Base-by-base conservation (phyloP, 257 asterid genomes). In the Forsythia suspensa region DNA sequence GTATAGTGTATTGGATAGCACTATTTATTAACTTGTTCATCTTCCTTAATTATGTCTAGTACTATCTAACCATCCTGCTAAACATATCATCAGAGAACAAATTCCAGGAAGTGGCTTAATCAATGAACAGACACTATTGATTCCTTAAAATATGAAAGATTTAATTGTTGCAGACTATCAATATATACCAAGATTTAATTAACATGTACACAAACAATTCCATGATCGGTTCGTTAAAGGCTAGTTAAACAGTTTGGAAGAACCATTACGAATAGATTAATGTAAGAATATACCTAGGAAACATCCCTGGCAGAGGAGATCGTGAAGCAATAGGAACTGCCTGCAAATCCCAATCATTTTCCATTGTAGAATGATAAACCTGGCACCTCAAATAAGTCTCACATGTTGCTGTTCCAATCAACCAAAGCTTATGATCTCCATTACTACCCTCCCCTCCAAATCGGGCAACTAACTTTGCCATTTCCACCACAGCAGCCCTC, bases 381-480 rank as follows among this genome's bases (percentile, higher is more conserved):
- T 94, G 98, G 79, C 99, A 93, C 84, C 99, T 91, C 90, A 92
- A 86, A 85, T 89, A 95, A 15, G 99, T 93, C 85, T 96, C 99
- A 73, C 97, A 94, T 1, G 97, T 92, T 1, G 98, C 99, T 46
- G 95, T 91, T 75, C 99, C 98, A 24, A 96, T 89, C 82, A 96
- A 85, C 98, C 97, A 94, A 18, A 91, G 79, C 74, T 82, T 91
- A 57, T 86, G 67, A 29, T 66, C 59, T 68, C 52, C 66, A 57
- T 18, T 43, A 73, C 55, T 57, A 21, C 51, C 80, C 29, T 84
- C 94, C 65, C 85, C 84, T 8, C 84, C 75, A 68, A 87, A 89
- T 78, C 85, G 83, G 4, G 81, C 78, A 82, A 94, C 11, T 20
- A 93, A 73, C 76, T 81, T 90, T 38, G 86, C 86, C 89, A 94